phyloP scores from a whole-genome alignment of 345 rosid genomes.

The Luvunga scandens region DNA sequence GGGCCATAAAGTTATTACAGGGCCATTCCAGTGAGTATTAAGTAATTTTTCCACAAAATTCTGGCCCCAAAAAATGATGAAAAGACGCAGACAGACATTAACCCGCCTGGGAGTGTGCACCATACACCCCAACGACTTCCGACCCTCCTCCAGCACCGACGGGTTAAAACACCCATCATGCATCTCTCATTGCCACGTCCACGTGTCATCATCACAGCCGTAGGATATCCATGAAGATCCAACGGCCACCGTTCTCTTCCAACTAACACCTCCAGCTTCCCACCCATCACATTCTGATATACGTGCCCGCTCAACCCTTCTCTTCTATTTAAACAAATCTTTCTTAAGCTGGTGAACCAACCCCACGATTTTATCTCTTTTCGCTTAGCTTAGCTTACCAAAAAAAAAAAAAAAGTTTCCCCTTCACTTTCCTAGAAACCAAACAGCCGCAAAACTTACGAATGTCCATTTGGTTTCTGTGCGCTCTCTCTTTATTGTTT shows the following conservation, averaged over 20 bases:
- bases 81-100: not conserved
- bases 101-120: not conserved
- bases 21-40: not conserved
- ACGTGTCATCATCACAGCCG: constrained; percentile 11
- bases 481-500: not conserved
- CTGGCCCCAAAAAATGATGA: not conserved
- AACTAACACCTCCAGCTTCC: constrained; percentile 20
- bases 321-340: constrained; percentile 14
- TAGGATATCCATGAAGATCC: constrained; percentile 15
- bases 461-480: not conserved
- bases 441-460: not conserved
- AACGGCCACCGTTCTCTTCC: constrained; percentile 8
- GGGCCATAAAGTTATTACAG: not conserved
- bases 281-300: not conserved
- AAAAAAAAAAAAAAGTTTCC: not conserved
- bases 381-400: not conserved
- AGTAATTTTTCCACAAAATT: not conserved
- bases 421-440: constrained; percentile 4
- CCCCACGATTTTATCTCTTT: not conserved
- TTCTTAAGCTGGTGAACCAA: not conserved
- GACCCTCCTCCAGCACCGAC: not conserved
- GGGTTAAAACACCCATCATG: constrained; percentile 11
- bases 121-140: constrained; percentile 8
- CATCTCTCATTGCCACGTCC: constrained; percentile 13
- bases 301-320: not conserved